Evolutionary conservation across 2,329 filamentous ascomycete genomes (phyloP).

Genomic region (Zymoseptoria passerinii): DNA sequence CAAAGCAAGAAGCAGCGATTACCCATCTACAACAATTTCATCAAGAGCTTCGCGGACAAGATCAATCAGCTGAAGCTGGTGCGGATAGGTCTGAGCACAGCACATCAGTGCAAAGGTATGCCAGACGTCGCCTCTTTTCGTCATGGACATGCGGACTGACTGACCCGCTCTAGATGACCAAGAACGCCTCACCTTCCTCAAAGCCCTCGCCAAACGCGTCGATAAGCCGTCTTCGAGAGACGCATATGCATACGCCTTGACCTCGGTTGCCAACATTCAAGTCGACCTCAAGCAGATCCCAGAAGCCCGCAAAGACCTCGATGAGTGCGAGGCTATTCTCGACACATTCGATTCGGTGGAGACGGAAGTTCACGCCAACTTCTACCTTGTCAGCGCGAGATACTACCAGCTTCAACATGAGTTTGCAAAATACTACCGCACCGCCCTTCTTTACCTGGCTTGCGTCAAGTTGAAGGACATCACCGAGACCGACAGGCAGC

Average conservation of each 20-base stretch:
- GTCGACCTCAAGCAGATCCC: slow-evolving; percentile 70
- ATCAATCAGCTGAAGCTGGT: slow-evolving; percentile 99
- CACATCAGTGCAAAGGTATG: slow-evolving; percentile 71
- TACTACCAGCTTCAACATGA: slow-evolving; percentile 89
- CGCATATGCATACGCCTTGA: slow-evolving; percentile 86
- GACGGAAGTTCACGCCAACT: slow-evolving; percentile 87
- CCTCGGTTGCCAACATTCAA: slow-evolving; percentile 81
- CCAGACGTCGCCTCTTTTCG: neutral
- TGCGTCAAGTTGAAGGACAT: slow-evolving; percentile 80
- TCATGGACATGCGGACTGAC: neutral
- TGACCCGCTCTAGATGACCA: slow-evolving; percentile 58
- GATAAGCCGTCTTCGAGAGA: slow-evolving; percentile 90
- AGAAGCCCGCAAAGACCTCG: slow-evolving; percentile 78
- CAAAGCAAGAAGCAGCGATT: slow-evolving; percentile 78
- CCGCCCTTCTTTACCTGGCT: slow-evolving; percentile 92
- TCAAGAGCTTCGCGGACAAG: slow-evolving; percentile 93
- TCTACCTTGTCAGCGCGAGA: slow-evolving; percentile 89
- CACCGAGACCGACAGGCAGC: slow-evolving; percentile 63
- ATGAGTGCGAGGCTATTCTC: slow-evolving; percentile 77
- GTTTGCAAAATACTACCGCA: slow-evolving; percentile 95
- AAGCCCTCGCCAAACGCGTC: slow-evolving; percentile 75
- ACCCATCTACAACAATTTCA: slow-evolving; percentile 86
- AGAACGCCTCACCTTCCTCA: slow-evolving; percentile 78
- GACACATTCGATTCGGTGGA: slow-evolving; percentile 93
- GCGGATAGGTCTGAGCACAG: slow-evolving; percentile 76